phyloP scores from a whole-genome alignment of 192 early-diverging fungal species.

The Coemansia sp. region DNA sequence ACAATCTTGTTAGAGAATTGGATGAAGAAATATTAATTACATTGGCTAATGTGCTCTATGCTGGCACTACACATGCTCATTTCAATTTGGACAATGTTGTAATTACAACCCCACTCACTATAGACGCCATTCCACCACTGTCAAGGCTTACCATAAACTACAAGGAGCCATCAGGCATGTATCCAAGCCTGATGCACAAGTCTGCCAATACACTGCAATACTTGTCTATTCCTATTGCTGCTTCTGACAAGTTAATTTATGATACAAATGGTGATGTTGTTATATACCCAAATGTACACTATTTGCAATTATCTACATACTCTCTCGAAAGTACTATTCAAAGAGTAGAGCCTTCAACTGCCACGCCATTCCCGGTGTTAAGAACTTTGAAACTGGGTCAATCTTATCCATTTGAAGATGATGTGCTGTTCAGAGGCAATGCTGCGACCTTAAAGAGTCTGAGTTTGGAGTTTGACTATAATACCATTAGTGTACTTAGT shows the following conservation, averaged over 20 bases:
- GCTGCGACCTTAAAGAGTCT: background rate
- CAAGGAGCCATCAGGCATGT: too few species aligned
- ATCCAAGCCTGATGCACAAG: background rate
- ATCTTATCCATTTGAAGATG: background rate
- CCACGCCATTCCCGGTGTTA: background rate
- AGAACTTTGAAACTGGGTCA: background rate
- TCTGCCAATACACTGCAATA: background rate
- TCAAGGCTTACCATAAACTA: background rate
- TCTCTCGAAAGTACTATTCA: too few species aligned
- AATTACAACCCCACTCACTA: too few species aligned
- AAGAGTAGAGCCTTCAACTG: too few species aligned
- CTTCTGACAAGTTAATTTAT: background rate
- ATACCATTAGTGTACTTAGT: too few species aligned
- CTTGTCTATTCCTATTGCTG: too few species aligned
- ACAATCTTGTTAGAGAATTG: too few species aligned
- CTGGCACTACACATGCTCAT: background rate
- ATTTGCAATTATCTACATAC: background rate
- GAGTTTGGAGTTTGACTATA: too few species aligned
- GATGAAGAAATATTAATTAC: too few species aligned
- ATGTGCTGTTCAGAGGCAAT: slow-evolving; percentile 11
- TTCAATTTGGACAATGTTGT: too few species aligned
- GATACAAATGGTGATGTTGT: background rate
- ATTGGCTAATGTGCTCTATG: too few species aligned
- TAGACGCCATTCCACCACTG: background rate
- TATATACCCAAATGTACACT: background rate